These are phyloP conservation scores for Thelephora aurantiotincta DNA, from an alignment of 768 basidiomycete genomes.

Conservation along the genomic window DNA sequence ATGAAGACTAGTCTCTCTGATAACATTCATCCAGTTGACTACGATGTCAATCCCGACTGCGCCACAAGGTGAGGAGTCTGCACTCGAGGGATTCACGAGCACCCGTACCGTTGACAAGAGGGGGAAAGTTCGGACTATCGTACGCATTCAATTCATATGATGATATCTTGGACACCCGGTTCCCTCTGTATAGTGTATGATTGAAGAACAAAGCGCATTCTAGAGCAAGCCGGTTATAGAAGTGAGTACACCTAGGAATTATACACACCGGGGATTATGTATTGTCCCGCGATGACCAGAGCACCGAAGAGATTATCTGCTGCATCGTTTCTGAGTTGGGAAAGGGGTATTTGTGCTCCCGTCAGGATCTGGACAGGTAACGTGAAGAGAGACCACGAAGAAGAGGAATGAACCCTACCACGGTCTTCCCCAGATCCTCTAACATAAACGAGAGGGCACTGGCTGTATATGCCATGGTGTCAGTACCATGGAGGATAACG, in stretches of 20 bases:
- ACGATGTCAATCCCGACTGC: constrained; percentile 81
- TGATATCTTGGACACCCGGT: constrained; percentile 70
- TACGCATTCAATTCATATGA: constrained; percentile 79
- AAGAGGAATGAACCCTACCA: constrained; percentile 29
- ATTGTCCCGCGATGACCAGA: constrained; percentile 79
- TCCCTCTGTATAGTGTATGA: constrained; percentile 76
- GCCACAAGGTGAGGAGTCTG: background rate
- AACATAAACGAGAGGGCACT: constrained; percentile 84
- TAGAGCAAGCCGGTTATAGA: constrained; percentile 15
- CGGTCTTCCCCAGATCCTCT: constrained; percentile 86
- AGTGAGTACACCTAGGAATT: background rate
- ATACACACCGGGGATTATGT: constrained; percentile 69
- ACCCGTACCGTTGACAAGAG: constrained; percentile 60
- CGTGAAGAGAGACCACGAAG: background rate
- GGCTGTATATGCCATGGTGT: constrained; percentile 83
- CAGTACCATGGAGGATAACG: constrained; percentile 81
- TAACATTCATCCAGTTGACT: constrained; percentile 81
- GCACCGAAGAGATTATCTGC: constrained; percentile 88
- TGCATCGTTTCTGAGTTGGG: constrained; percentile 86
- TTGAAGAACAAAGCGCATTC: constrained; percentile 87
- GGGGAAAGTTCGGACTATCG: constrained; percentile 70
- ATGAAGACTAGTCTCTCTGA: constrained; percentile 66
- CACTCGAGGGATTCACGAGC: background rate
- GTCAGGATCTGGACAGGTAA: constrained; percentile 52
- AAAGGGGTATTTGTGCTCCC: constrained; percentile 88